Evolutionary conservation across 1,284 basidiomycete genomes (phyloP).

Genomic region (Malassezia sp.): DNA sequence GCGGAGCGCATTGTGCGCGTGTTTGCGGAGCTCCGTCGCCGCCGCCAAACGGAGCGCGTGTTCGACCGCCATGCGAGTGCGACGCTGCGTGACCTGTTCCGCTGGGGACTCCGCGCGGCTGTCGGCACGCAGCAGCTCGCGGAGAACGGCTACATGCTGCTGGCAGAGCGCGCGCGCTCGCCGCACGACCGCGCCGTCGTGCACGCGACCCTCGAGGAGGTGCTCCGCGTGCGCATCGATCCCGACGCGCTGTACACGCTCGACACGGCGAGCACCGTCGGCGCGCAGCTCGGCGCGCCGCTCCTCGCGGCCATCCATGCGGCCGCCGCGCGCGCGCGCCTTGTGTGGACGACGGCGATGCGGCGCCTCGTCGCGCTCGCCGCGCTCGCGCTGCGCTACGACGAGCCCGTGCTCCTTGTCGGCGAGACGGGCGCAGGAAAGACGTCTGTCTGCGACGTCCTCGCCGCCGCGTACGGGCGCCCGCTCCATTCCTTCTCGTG

Average conservation of each 20-base stretch:
- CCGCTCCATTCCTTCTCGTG: constrained; percentile 73
- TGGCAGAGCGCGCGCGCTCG: constrained; percentile 78
- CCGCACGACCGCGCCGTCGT: constrained; percentile 77
- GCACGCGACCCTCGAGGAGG: constrained; percentile 77
- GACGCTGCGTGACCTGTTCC: constrained; percentile 89
- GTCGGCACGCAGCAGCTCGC: constrained; percentile 86
- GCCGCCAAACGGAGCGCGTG: constrained; percentile 75
- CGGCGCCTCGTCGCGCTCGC: constrained; percentile 76
- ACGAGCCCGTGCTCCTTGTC: constrained; percentile 93
- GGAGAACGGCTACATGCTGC: constrained; percentile 91
- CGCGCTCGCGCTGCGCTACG: constrained; percentile 68
- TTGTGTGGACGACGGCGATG: constrained; percentile 91
- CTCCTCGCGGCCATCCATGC: constrained; percentile 17
- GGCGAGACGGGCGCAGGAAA: constrained; percentile 97
- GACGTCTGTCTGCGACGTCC: constrained; percentile 88
- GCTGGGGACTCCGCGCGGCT: constrained; percentile 78
- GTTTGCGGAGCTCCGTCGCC: constrained; percentile 83
- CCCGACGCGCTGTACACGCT: constrained; percentile 52
- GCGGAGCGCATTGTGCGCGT: constrained; percentile 80
- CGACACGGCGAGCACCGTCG: constrained; percentile 36
- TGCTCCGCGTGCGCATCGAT: constrained; percentile 80
- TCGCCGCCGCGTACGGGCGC: constrained; percentile 60
- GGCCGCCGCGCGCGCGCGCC: constrained; percentile 49
- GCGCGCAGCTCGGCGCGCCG: constrained; percentile 23
- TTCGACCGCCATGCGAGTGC: constrained; percentile 97